Conservation (phyloP, 345 rosid species). For the Salix viminalis region DNA sequence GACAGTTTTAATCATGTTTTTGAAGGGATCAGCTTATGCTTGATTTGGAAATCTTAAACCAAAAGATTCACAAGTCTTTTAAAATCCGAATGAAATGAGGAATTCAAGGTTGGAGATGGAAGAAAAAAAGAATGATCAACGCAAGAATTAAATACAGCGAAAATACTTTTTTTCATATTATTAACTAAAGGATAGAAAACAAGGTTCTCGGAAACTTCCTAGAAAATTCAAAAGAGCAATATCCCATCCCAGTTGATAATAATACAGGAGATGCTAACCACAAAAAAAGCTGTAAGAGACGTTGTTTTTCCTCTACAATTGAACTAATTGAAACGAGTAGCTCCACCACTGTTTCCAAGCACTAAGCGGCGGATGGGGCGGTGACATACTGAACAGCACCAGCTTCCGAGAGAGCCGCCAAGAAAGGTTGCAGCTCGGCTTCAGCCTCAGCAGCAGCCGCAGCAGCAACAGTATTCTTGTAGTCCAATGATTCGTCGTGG, state of each 20-base stretch:
- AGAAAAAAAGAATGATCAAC: too few species aligned
- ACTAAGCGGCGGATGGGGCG: constrained; percentile 79
- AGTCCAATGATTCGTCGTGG: constrained; percentile 57
- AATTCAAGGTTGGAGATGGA: too few species aligned
- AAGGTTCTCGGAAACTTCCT: background rate
- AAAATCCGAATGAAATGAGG: too few species aligned
- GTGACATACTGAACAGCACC: constrained; percentile 43
- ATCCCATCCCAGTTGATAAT: background rate
- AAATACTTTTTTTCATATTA: too few species aligned
- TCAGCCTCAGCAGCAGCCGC: background rate
- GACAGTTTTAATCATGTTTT: too few species aligned
- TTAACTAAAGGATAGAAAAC: background rate
- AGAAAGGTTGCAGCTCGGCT: constrained; percentile 22
- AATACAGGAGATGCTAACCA: background rate
- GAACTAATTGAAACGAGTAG: background rate
- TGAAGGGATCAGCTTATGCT: too few species aligned
- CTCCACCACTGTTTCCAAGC: background rate
- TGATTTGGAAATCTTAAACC: too few species aligned
- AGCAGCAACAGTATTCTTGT: constrained; percentile 11
- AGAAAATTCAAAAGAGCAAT: background rate
- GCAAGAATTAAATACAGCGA: background rate
- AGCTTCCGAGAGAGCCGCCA: constrained; percentile 55
- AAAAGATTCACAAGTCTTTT: too few species aligned
- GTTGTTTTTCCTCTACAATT: background rate
- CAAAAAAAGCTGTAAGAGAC: background rate